Evolutionary conservation across 108 stramenopile species (phyloP), one percentile per base, ranked within the genome.

Genomic region (Cyclotella cryptica): DNA sequence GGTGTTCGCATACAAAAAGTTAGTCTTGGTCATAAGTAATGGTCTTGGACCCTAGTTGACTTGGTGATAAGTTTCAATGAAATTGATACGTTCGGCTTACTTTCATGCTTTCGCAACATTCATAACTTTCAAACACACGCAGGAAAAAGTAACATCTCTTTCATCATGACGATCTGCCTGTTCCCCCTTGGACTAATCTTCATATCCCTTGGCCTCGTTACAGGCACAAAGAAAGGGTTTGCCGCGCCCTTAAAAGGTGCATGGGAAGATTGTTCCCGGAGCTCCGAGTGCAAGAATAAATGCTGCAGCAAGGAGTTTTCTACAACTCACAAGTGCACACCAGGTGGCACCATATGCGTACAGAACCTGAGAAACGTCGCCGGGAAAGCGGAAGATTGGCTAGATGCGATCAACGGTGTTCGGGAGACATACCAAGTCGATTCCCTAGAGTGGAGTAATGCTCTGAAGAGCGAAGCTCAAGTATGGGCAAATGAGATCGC

Each of bases 341-440:
- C 19, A 24, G 55, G 24, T 26, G 55, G 22, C 55, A 24, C 24
- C 3, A 8, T 26, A 0, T 57, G 55, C 24, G 55, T 57, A 24
- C 4, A 57, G 19, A 24, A 12, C 55, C 35, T 35, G 2, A 57
- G 55, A 26, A 62, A 62, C 35, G 61, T 62, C 35, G 12, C 61
- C 39, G 61, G 61, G 15, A 40, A 7, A 5, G 43, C 15, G 1
- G 24, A 66, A 24, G 24, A 27, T 21, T 66, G 65, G 65, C 45
- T 45, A 10, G 26, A 45, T 47, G 24, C 14, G 1, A 45, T 35
- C 46, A 66, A 66, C 45, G 18, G 14, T 15, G 46, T 27, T 14
- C 65, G 65, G 18, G 26, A 66, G 46, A 26, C 18, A 15, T 66
- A 47, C 45, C 65, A 66, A 45, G 45, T 47, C 10, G 45, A 66